These are phyloP conservation scores for Quercus glauca DNA, from an alignment of 306 rosid species.

Conservation along the genomic window DNA sequence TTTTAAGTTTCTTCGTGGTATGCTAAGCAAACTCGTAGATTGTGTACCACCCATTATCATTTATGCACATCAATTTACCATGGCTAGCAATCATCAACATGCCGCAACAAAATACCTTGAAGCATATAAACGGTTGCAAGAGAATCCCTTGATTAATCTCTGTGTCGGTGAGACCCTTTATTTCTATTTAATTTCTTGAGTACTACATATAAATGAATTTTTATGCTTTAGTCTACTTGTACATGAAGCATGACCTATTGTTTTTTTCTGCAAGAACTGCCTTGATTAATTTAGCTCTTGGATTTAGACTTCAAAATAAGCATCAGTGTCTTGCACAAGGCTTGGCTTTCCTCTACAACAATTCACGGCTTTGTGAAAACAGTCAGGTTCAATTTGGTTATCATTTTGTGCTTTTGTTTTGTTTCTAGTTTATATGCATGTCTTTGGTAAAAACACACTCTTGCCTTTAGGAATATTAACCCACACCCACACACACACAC, in stretches of 20 bases:
- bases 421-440: neutral
- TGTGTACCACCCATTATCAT: conserved; percentile 78
- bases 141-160: conserved; percentile 77
- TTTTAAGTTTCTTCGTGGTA: conserved; percentile 58
- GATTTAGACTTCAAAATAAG: conserved; percentile 86
- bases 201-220: conserved; percentile 3
- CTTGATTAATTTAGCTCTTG: conserved; percentile 77
- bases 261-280: conserved; percentile 54
- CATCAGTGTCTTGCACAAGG: conserved; percentile 88
- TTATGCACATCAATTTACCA: conserved; percentile 70
- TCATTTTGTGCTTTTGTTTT: neutral
- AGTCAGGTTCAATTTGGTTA: conserved; percentile 62
- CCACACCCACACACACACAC: too few species aligned
- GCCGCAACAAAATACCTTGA: conserved; percentile 88
- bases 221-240: neutral
- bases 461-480: neutral
- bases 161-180: conserved; percentile 69
- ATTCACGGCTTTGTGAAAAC: conserved; percentile 57
- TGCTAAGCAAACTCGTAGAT: conserved; percentile 59
- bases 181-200: neutral
- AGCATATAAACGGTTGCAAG: conserved; percentile 75
- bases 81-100: conserved; percentile 76
- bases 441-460: neutral
- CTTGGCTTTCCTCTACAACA: conserved; percentile 78
- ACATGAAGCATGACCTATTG: neutral